phyloP scores from a whole-genome alignment of 2,329 filamentous ascomycete species.

The Monilinia vaccinii-corymbosi region DNA sequence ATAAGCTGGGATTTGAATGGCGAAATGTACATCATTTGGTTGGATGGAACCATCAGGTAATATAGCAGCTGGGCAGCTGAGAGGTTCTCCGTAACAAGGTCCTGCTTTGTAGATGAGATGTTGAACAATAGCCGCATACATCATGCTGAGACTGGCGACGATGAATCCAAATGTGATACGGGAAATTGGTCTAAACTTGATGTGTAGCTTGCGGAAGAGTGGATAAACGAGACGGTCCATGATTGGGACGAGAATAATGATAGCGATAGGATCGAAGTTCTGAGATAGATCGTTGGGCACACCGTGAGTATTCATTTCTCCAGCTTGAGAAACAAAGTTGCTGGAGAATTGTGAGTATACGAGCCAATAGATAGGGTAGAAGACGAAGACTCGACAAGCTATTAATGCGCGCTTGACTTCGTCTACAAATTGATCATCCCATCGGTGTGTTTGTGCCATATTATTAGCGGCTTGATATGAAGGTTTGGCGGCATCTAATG shows the following conservation, averaged over 20 bases:
- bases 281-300: constrained; percentile 52
- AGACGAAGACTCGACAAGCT: constrained; percentile 50
- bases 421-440: constrained; percentile 37
- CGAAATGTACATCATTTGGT: constrained; percentile 23
- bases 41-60: neutral
- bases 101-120: constrained; percentile 49
- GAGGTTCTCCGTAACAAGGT: constrained; percentile 42
- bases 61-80: constrained; percentile 21
- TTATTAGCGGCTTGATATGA: constrained; percentile 42
- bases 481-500: constrained; percentile 51
- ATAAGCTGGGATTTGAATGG: constrained; percentile 39
- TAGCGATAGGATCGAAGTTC: constrained; percentile 50
- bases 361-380: constrained; percentile 53
- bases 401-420: constrained; percentile 42
- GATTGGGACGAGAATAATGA: constrained; percentile 47
- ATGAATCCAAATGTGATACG: constrained; percentile 54
- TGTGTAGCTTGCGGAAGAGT: constrained; percentile 40
- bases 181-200: constrained; percentile 49
- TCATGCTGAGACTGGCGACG: constrained; percentile 4
- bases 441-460: constrained; percentile 6
- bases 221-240: constrained; percentile 49
- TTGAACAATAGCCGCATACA: constrained; percentile 10
- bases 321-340: constrained; percentile 51
- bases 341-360: constrained; percentile 35
- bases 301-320: constrained; percentile 41